phyloP scores from a whole-genome alignment of 2,329 filamentous ascomycete species.

The Aspergillus vadensis region DNA sequence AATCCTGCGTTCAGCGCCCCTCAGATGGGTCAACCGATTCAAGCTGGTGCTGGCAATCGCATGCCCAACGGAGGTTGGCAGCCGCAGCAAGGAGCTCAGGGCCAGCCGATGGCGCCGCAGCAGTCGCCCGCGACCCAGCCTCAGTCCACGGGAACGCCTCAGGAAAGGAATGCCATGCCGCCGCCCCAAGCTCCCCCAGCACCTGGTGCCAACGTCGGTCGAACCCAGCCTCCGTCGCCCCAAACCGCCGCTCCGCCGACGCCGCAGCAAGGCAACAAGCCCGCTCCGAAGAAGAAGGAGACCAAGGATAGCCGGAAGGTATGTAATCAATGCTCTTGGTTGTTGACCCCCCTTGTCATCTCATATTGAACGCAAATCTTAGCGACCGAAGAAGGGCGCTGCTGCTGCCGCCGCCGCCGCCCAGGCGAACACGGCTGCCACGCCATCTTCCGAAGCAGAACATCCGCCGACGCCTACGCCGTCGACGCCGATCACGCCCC shows the following conservation, averaged over 20 bases:
- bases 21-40: constrained; percentile 49
- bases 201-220: constrained; percentile 42
- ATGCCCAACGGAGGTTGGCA: constrained; percentile 47
- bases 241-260: constrained; percentile 60
- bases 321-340: constrained; percentile 21
- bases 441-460: constrained; percentile 49
- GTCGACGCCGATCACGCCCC: constrained; percentile 52
- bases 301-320: constrained; percentile 57
- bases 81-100: constrained; percentile 39
- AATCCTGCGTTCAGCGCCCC: constrained; percentile 51
- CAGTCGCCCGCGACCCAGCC: constrained; percentile 47
- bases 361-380: constrained; percentile 22
- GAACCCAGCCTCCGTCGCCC: constrained; percentile 48
- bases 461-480: constrained; percentile 52
- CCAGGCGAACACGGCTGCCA: constrained; percentile 45
- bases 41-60: constrained; percentile 39
- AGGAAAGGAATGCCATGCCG: constrained; percentile 58
- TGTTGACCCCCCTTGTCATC: constrained; percentile 1
- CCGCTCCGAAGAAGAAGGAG: constrained; percentile 63
- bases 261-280: constrained; percentile 61
- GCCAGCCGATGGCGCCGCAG: constrained; percentile 52
- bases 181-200: constrained; percentile 50
- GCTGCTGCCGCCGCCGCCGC: constrained; percentile 32
- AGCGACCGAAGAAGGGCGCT: constrained; percentile 45
- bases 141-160: constrained; percentile 57